A percentile compares a stretch with the other conserved stretches of the same genome.
phyloP scores from a whole-genome alignment of 139 green algal genomes.

The Chlorokybus atmophyticus region DNA sequence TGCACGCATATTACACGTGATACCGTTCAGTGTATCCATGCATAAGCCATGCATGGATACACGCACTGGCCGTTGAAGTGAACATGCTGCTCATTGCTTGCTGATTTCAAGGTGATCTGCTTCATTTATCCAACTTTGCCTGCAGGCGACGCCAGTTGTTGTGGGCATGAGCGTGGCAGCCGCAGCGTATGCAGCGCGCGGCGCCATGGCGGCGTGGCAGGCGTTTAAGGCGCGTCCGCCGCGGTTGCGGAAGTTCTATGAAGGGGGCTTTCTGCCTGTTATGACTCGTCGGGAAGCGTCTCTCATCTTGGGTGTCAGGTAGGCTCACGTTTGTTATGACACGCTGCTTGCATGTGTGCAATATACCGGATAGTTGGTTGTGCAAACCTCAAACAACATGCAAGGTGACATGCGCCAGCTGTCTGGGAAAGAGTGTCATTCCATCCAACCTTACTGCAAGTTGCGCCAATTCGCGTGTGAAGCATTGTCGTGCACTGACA shows the following conservation, averaged over 20 bases:
- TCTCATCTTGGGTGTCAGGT: conserved; percentile 76
- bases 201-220: conserved; percentile 52
- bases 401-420: background rate
- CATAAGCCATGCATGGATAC: no score
- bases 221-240: conserved; percentile 43
- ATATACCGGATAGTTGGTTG: background rate
- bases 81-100: no score
- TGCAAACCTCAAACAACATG: background rate
- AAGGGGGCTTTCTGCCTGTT: conserved; percentile 78
- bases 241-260: conserved; percentile 20
- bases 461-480: background rate
- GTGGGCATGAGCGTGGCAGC: no score
- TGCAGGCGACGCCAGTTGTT: no score
- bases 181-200: conserved; percentile 55
- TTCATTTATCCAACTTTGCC: no score
- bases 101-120: no score
- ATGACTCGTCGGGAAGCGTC: conserved; percentile 89
- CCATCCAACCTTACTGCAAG: no score
- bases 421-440: no score
- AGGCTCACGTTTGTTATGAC: background rate
- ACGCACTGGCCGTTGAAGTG: no score
- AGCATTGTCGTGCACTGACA: background rate
- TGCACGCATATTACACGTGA: no score
- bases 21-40: no score
- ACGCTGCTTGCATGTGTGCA: background rate